A percentile compares a stretch with the other conserved stretches of the same genome.
Evolutionary conservation across 208 protist species (phyloP).

Genomic region (Strigomonas galati): DNA sequence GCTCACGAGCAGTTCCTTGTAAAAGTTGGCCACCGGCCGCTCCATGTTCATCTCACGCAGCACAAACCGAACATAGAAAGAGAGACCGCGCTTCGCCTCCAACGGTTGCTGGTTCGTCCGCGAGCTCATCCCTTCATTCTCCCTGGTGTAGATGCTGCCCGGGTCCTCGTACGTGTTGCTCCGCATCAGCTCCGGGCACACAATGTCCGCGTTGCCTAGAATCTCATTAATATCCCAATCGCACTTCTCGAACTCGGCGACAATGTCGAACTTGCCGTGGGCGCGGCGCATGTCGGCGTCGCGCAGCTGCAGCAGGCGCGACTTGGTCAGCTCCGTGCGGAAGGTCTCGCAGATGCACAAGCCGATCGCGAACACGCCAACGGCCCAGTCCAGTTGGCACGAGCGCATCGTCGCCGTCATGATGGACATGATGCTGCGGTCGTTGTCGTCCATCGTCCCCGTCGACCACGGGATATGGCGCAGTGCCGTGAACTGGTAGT

Average conservation of each 20-base stretch:
- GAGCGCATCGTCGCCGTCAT: slow-evolving; percentile 63
- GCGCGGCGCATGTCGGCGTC: slow-evolving; percentile 22
- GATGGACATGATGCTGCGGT: slow-evolving; percentile 35
- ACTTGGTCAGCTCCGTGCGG: slow-evolving; percentile 35
- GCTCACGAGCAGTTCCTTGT: slow-evolving; percentile 32
- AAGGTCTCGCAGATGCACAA: slow-evolving; percentile 32
- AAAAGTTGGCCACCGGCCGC: slow-evolving; percentile 44
- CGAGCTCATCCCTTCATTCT: slow-evolving; percentile 37
- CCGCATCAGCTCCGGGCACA: slow-evolving; percentile 18
- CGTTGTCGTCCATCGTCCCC: slow-evolving; percentile 16
- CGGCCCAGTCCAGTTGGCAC: slow-evolving; percentile 64
- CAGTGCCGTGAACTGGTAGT: slow-evolving; percentile 41
- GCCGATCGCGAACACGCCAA: slow-evolving; percentile 61
- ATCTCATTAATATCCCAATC: slow-evolving; percentile 58
- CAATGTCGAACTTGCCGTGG: slow-evolving; percentile 26
- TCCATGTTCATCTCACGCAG: slow-evolving; percentile 69
- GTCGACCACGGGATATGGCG: slow-evolving; percentile 33
- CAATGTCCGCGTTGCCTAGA: slow-evolving; percentile 41
- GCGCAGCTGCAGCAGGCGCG: slow-evolving; percentile 35
- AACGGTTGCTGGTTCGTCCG: slow-evolving; percentile 24
- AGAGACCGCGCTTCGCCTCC: slow-evolving; percentile 36
- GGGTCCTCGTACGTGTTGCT: slow-evolving; percentile 28
- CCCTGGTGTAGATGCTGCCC: slow-evolving; percentile 41
- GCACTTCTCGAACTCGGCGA: slow-evolving; percentile 54
- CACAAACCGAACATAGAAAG: slow-evolving; percentile 61